Percentiles rank a stretch among this genome's conserved stretches.
Evolutionary conservation across 768 basidiomycete species (phyloP).

Genomic region (Kondoa subrosea): DNA sequence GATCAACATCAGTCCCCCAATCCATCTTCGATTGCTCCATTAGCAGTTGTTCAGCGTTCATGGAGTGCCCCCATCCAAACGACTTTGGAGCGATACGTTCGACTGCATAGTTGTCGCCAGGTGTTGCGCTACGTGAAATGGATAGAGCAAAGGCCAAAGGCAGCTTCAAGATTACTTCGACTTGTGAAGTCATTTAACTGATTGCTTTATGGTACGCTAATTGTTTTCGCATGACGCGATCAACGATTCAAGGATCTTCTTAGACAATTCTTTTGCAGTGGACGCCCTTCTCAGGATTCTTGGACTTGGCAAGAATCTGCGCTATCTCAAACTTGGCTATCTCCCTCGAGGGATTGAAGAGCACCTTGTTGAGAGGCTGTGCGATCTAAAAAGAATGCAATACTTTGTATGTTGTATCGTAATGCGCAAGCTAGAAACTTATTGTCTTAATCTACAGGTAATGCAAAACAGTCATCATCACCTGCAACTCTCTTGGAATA

Average conservation of each 20-base stretch:
- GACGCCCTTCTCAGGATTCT: not conserved
- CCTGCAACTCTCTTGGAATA: not conserved
- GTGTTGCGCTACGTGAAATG: not conserved
- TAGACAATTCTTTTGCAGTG: not conserved
- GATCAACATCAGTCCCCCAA: not conserved
- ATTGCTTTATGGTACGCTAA: not conserved
- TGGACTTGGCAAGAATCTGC: not conserved
- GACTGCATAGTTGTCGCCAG: not conserved
- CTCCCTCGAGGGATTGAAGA: not conserved
- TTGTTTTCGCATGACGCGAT: not conserved
- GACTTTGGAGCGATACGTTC: not conserved
- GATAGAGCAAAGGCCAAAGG: not conserved
- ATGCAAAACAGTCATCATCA: not conserved
- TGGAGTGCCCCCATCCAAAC: not conserved
- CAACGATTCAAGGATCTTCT: not conserved
- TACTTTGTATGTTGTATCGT: not conserved
- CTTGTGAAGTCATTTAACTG: not conserved
- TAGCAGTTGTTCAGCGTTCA: not conserved
- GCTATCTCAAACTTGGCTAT: not conserved
- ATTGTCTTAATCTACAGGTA: too few species aligned
- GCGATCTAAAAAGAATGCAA: not conserved
- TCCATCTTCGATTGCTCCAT: not conserved
- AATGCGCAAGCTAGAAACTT: too few species aligned
- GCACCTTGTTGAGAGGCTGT: not conserved
- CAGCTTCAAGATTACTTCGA: not conserved